These are phyloP conservation scores for Eleusine indica DNA, from an alignment of 176 grass and related monocot species.

Conservation along the genomic window DNA sequence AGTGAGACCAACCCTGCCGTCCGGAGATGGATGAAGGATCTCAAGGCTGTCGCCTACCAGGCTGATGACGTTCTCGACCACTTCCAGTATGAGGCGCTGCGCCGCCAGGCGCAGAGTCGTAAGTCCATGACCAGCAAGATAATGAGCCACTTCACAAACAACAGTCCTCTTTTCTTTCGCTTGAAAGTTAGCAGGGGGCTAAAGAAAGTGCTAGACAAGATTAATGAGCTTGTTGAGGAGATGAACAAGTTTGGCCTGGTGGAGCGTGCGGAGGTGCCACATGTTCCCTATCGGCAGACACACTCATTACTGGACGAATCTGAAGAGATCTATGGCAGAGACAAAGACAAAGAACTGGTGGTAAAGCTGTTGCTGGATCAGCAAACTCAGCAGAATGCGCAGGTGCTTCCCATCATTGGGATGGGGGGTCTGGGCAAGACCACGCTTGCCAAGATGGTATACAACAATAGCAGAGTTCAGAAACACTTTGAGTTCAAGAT, in stretches of 20 bases:
- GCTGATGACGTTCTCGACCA: conserved; percentile 54
- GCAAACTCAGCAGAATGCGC: not conserved
- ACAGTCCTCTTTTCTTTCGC: not conserved
- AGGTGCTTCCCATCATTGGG: conserved; percentile 44
- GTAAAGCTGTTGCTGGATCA: conserved; percentile 30
- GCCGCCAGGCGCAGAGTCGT: not conserved
- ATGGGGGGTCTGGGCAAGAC: conserved; percentile 54
- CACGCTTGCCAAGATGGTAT: conserved; percentile 36
- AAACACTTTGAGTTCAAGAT: conserved; percentile 30
- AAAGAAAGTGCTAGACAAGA: not conserved
- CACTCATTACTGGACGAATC: not conserved
- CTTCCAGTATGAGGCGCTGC: conserved; percentile 42
- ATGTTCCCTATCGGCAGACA: not conserved
- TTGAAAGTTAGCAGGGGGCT: not conserved
- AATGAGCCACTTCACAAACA: not conserved
- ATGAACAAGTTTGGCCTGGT: conserved; percentile 5
- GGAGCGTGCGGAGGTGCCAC: not conserved
- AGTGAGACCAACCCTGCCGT: not conserved
- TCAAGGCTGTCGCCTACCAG: conserved; percentile 36
- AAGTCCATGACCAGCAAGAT: not conserved
- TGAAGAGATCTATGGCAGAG: conserved; percentile 15
- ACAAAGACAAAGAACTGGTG: conserved; percentile 33
- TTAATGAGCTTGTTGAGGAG: not conserved
- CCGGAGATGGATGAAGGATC: conserved; percentile 8
- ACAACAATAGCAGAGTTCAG: not conserved